Conservation (phyloP, 1,139 yeast genomes). For the Blastobotrys persicus region DNA sequence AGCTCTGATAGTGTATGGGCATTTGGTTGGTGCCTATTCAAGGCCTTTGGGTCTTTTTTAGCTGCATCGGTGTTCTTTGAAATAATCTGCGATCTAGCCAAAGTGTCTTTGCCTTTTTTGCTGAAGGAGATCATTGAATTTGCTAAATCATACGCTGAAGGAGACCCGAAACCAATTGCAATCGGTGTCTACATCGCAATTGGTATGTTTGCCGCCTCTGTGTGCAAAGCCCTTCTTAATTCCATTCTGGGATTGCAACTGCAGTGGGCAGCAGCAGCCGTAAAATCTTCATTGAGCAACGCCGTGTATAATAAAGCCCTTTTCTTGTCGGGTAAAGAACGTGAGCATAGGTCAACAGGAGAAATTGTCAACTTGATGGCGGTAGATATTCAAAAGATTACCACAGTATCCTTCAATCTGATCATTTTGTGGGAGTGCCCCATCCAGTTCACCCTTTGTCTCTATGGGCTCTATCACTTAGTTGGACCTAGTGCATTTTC, state of each 20-base stretch:
- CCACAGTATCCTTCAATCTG: slow-evolving; percentile 50
- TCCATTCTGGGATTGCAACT: slow-evolving; percentile 56
- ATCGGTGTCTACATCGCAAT: slow-evolving; percentile 78
- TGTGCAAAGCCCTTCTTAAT: slow-evolving; percentile 76
- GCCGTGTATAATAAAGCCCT: slow-evolving; percentile 77
- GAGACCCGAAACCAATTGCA: slow-evolving; percentile 50
- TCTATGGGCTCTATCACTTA: slow-evolving; percentile 54
- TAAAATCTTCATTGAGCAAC: slow-evolving; percentile 64
- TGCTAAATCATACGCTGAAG: slow-evolving; percentile 64
- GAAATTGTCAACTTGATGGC: slow-evolving; percentile 77
- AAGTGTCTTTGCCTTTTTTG: slow-evolving; percentile 78
- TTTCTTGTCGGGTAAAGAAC: slow-evolving; percentile 73
- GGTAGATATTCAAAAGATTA: slow-evolving; percentile 70
- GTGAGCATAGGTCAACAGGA: slow-evolving; percentile 76
- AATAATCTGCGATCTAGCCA: slow-evolving; percentile 60
- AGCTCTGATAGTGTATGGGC: slow-evolving; percentile 51
- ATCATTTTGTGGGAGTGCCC: slow-evolving; percentile 61
- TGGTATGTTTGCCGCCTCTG: slow-evolving; percentile 75
- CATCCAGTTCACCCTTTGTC: slow-evolving; percentile 51
- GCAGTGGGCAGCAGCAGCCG: slow-evolving; percentile 36
- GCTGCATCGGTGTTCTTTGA: slow-evolving; percentile 68
- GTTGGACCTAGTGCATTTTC: slow-evolving; percentile 63
- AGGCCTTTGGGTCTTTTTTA: slow-evolving; percentile 65
- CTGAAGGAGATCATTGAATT: slow-evolving; percentile 69
- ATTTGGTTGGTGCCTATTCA: slow-evolving; percentile 54